Evolutionary conservation across 352 stramenopile genomes (phyloP).

Genomic region (Phytophthora syringae): DNA sequence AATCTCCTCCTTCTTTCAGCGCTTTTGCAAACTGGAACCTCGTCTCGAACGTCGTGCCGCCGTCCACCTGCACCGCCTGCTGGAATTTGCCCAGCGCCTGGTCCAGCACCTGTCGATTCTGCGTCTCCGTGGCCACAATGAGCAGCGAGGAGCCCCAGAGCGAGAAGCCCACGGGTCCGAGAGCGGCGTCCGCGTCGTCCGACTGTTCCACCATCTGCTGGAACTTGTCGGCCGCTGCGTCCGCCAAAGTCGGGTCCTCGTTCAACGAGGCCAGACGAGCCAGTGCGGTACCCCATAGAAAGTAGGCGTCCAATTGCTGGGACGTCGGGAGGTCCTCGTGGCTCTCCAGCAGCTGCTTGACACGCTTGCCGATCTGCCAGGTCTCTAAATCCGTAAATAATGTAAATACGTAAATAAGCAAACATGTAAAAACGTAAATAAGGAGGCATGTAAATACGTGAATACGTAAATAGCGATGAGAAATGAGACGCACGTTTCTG

Average conservation of each 20-base stretch:
- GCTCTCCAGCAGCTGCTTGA: conserved; percentile 80
- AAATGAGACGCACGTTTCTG: conserved; percentile 51
- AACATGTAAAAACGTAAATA: conserved; percentile 16
- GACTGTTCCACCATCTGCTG: conserved; percentile 67
- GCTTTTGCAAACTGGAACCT: conserved; percentile 81
- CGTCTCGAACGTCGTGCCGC: conserved; percentile 83
- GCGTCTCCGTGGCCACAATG: conserved; percentile 78
- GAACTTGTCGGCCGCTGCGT: conserved; percentile 84
- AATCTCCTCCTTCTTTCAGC: conserved; percentile 45
- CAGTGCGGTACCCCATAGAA: conserved; percentile 82
- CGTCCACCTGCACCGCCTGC: conserved; percentile 80
- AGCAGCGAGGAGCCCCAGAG: conserved; percentile 81
- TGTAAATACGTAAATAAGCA: conserved; percentile 1
- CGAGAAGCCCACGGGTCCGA: conserved; percentile 80
- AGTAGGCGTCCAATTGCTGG: conserved; percentile 78
- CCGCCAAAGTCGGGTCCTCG: conserved; percentile 74
- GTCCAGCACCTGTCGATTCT: conserved; percentile 59
- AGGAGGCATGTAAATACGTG: neutral
- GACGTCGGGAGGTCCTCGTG: conserved; percentile 53
- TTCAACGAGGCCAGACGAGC: conserved; percentile 77
- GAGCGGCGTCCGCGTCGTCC: conserved; percentile 51
- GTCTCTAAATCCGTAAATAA: conserved; percentile 53
- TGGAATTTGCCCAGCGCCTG: conserved; percentile 70
- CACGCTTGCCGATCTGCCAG: conserved; percentile 86
- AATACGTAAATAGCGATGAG: conserved; percentile 5